Conservation (phyloP, 257 asterid genomes). For the Scutellaria barbata region DNA sequence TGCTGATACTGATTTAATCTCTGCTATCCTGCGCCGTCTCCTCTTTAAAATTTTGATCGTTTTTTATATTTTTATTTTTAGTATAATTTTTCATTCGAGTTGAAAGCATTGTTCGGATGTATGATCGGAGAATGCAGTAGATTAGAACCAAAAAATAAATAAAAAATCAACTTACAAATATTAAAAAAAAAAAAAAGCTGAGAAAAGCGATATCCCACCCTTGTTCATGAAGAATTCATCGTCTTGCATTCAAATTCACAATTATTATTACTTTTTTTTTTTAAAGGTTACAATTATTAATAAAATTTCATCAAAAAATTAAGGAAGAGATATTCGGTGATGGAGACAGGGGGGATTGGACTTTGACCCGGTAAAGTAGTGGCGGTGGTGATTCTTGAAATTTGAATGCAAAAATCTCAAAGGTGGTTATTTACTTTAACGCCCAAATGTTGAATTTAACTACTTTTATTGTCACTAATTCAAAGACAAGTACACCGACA, state of each 20-base stretch:
- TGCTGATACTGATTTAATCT: background rate
- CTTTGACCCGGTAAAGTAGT: conserved; percentile 26
- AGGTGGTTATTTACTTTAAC: conserved; percentile 19
- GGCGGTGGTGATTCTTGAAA: conserved; percentile 32
- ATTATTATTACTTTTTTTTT: too few species aligned
- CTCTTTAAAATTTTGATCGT: background rate
- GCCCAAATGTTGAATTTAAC: conserved; percentile 32
- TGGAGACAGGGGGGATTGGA: conserved; percentile 28
- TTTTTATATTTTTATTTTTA: background rate
- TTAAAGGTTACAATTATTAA: too few species aligned
- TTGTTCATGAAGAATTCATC: too few species aligned
- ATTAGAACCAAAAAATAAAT: background rate
- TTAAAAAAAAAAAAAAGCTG: background rate
- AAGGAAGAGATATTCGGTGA: conserved; percentile 16
- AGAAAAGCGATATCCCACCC: too few species aligned
- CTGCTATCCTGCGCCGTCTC: background rate
- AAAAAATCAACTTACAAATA: background rate
- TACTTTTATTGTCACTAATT: conserved; percentile 3
- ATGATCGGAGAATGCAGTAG: conserved; percentile 1
- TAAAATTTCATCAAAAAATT: too few species aligned
- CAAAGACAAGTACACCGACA: conserved; percentile 25
- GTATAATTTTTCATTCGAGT: background rate
- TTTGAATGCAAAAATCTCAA: conserved; percentile 26
- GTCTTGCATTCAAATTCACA: too few species aligned
- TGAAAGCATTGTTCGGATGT: conserved; percentile 27